Conservation (phyloP, 805 yeast genomes). For the Cyberlindnera sargentensis region DNA sequence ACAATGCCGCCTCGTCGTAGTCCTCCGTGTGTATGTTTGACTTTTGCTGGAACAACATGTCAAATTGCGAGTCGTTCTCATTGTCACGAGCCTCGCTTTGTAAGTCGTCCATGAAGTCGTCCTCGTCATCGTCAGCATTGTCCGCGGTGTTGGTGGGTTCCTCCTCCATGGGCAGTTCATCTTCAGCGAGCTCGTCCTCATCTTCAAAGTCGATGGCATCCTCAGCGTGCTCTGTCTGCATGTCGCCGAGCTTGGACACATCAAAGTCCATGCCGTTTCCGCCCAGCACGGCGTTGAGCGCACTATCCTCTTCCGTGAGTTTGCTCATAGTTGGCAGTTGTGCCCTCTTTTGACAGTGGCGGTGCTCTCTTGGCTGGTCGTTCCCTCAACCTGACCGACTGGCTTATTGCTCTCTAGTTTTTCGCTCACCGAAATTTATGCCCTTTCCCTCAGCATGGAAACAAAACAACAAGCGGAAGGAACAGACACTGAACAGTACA, state of each 20-base stretch:
- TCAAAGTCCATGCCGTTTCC: slow-evolving; percentile 28
- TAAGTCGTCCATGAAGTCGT: slow-evolving; percentile 32
- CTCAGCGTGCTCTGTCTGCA: slow-evolving; percentile 62
- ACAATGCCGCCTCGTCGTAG: slow-evolving; percentile 2
- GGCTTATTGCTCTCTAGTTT: no score
- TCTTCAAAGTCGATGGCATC: slow-evolving; percentile 94
- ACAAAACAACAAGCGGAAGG: no score
- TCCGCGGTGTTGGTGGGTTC: slow-evolving; percentile 8
- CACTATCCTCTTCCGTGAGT: slow-evolving; percentile 31
- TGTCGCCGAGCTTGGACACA: slow-evolving; percentile 14
- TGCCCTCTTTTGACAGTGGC: no score
- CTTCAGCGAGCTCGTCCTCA: slow-evolving; percentile 92
- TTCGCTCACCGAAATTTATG: no score
- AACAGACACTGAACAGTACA: no score
- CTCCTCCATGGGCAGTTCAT: slow-evolving; percentile 43
- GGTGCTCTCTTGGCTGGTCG: no score
- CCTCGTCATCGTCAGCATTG: slow-evolving; percentile 30
- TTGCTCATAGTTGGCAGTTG: not conserved
- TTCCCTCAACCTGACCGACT: no score
- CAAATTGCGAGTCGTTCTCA: slow-evolving; percentile 9
- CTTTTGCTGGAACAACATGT: slow-evolving; percentile 24
- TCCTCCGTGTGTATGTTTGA: not conserved
- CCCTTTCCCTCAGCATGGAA: no score
- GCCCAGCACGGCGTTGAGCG: slow-evolving; percentile 30
- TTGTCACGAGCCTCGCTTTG: slow-evolving; percentile 27